A percentile compares a stretch with the other conserved stretches of the same genome.
phyloP scores from a whole-genome alignment of 129 eudicot species.

The Ambrosia trifida region DNA sequence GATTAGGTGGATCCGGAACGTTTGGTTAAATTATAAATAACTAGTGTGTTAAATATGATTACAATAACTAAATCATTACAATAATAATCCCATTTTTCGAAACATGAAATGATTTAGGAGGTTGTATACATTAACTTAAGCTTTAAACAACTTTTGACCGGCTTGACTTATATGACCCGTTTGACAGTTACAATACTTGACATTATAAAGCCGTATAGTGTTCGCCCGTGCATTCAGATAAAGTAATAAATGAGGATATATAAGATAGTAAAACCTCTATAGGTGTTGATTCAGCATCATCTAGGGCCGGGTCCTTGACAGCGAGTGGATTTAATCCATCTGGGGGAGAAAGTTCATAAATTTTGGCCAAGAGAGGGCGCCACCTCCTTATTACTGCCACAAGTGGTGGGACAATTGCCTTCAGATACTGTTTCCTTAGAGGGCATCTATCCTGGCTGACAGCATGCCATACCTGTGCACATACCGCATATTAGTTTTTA shows the following conservation, averaged over 20 bases:
- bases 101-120: not conserved
- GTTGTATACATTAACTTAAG: not conserved
- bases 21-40: not conserved
- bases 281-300: slow-evolving; percentile 75
- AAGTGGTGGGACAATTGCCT: slow-evolving; percentile 81
- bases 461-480: slow-evolving; percentile 88
- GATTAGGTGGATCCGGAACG: too few relatives aligned
- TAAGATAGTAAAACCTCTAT: slow-evolving; percentile 52
- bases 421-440: slow-evolving; percentile 75
- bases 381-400: slow-evolving; percentile 80
- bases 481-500: slow-evolving; percentile 5
- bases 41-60: not conserved
- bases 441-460: slow-evolving; percentile 63
- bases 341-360: slow-evolving; percentile 73
- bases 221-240: not conserved
- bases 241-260: slow-evolving; percentile 10
- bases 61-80: not conserved
- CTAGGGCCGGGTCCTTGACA: slow-evolving; percentile 72
- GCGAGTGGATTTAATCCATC: slow-evolving; percentile 80
- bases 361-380: slow-evolving; percentile 87
- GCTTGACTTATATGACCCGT: not conserved
- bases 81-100: not conserved
- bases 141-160: not conserved
- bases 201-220: not conserved
- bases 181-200: not conserved